Evolutionary conservation across 2,329 filamentous ascomycete genomes (phyloP), one percentile per base, ranked within the genome.

Genomic region (Exutisphaerella laricina): DNA sequence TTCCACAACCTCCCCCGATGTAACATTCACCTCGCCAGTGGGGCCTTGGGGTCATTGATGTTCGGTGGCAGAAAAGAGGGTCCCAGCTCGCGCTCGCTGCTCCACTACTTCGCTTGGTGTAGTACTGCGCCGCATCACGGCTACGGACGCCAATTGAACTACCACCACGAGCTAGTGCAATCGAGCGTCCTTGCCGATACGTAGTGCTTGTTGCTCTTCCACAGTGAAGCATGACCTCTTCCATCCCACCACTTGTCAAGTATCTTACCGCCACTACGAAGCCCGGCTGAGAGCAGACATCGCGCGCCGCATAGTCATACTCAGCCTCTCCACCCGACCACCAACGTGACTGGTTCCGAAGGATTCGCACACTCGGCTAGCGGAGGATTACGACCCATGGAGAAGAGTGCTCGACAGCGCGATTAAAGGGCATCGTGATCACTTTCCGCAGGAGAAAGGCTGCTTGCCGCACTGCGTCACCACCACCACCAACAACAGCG

Each of bases 351-450:
- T 22, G 18, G 10, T 35, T 20, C 20, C 18, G 13, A 35, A 35
- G 17, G 18, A 35, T 23, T 14, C 18, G 23, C 18, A 14, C 14
- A 20, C 33, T 35, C 33, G 33, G 18, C 33, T 20, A 23, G 17
- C 33, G 33, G 33, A 35, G 33, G 23, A 36, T 22, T 17, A 23
- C 40, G n/a, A n/a, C 39, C 39, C 20, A 43, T 43, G 40, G 32
- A 29, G 25, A 39, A 17, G 25, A 30, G 25, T 30, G 25, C 26
- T 43, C 40, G 5, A 22, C 37, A 43, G 21, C 14, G n/a, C n/a
- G n/a, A 18, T n/a, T 25, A 22, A 20, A 30, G 23, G 16, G 17
- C 16, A 40, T 17, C 28, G 26, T 38, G 14, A n/a, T 23, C 28
- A 18, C 14, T 21, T 10, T 21, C 26, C n/a, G 23, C 23, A 12